Conservation (phyloP, 768 basidiomycete species). For the Ramaria sp. region DNA sequence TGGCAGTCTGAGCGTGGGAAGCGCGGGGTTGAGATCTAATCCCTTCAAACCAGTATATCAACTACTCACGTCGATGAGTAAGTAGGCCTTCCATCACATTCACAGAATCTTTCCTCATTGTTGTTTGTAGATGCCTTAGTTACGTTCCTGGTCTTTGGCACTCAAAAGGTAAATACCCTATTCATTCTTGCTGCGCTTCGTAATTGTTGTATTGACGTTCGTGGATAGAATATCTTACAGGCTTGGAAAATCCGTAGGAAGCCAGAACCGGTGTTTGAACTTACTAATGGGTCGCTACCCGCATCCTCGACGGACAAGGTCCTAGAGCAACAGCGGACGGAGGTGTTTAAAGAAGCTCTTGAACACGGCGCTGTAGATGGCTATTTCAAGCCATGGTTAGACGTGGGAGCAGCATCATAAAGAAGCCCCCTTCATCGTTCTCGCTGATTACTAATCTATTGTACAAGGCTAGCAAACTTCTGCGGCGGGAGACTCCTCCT, state of each 20-base stretch:
- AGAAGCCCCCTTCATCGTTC: no score
- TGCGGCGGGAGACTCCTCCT: no score
- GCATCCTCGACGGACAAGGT: neutral
- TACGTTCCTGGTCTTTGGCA: neutral
- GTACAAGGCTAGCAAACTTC: no score
- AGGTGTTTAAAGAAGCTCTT: neutral
- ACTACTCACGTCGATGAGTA: neutral
- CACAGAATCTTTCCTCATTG: neutral
- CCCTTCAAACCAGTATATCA: neutral
- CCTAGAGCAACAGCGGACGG: neutral
- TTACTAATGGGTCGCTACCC: neutral
- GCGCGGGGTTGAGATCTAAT: neutral
- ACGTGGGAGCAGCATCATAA: no score
- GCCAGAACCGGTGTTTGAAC: neutral
- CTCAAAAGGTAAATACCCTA: neutral
- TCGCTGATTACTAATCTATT: no score
- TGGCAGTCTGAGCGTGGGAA: neutral
- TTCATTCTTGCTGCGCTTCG: neutral
- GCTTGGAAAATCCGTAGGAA: neutral
- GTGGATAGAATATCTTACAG: neutral
- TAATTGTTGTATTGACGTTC: neutral
- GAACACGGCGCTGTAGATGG: neutral
- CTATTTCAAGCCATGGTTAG: neutral
- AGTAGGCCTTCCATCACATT: neutral
- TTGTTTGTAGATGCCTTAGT: neutral